Evolutionary conservation across 2,329 filamentous ascomycete species (phyloP).

Genomic region (Epicoccum nigrum): DNA sequence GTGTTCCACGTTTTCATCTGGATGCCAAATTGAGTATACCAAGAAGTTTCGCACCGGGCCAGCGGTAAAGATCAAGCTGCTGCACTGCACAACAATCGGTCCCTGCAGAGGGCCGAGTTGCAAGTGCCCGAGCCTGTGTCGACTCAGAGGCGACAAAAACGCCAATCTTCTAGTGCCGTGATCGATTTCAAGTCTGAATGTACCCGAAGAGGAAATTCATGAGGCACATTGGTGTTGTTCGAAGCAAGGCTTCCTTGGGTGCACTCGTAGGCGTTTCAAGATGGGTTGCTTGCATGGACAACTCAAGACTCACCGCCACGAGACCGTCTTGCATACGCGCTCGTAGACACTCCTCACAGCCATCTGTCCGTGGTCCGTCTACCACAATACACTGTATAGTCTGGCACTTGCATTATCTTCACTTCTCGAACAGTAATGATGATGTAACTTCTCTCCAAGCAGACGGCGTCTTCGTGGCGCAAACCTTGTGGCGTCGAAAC

Average conservation of each 20-base stretch:
- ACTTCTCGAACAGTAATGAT: too few relatives aligned
- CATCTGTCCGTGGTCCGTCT: neutral
- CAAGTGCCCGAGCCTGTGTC: neutral
- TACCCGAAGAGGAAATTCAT: conserved; percentile 5
- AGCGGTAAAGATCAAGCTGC: too few relatives aligned
- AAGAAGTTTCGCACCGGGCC: conserved; percentile 11
- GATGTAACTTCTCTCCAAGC: too few relatives aligned
- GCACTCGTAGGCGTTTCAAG: conserved; percentile 4
- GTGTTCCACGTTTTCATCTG: conserved; percentile 23
- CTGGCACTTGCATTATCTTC: too few relatives aligned
- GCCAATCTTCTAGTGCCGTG: conserved; percentile 30
- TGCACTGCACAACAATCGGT: conserved; percentile 6
- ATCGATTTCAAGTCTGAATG: conserved; percentile 11
- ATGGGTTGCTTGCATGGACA: neutral
- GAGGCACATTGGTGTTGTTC: neutral
- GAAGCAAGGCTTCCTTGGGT: neutral
- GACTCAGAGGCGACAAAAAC: conserved; percentile 14
- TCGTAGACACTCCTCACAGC: neutral
- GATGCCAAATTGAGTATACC: conserved; percentile 29
- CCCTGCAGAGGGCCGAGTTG: neutral
- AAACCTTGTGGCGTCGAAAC: neutral
- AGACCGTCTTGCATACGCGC: too few relatives aligned
- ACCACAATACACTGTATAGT: too few relatives aligned
- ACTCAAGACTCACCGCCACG: neutral
- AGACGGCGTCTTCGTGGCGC: too few relatives aligned